Percentiles rank a stretch among this genome's conserved stretches.
phyloP scores from a whole-genome alignment of 129 eudicot species.

The Daucus carota region DH1_v3.0 NC_030383.2:8876501-8877000 shows the following conservation, averaged over 20 bases:
- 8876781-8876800: background rate
- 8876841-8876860: background rate
- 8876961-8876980: too few relatives aligned
- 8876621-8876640: too few relatives aligned
- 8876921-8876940: background rate
- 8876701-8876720: slow-evolving; percentile 1
- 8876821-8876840: background rate
- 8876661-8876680: too few relatives aligned
- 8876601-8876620: too few relatives aligned
- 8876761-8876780: background rate
- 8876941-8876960: background rate
- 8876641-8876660: too few relatives aligned
- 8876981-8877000: too few relatives aligned
- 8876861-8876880: too few relatives aligned
- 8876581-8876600: too few relatives aligned
- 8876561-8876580: too few relatives aligned
- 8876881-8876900: background rate
- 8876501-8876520: too few relatives aligned
- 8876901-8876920: background rate
- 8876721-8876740: background rate
- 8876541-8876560: too few relatives aligned
- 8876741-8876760: slow-evolving; percentile 4
- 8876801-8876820: background rate
- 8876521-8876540: too few relatives aligned
- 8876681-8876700: background rate